Evolutionary conservation across 768 basidiomycete genomes (phyloP), one percentile per base, ranked within the genome.

Genomic region (Pleurotus tuber-regium): DNA sequence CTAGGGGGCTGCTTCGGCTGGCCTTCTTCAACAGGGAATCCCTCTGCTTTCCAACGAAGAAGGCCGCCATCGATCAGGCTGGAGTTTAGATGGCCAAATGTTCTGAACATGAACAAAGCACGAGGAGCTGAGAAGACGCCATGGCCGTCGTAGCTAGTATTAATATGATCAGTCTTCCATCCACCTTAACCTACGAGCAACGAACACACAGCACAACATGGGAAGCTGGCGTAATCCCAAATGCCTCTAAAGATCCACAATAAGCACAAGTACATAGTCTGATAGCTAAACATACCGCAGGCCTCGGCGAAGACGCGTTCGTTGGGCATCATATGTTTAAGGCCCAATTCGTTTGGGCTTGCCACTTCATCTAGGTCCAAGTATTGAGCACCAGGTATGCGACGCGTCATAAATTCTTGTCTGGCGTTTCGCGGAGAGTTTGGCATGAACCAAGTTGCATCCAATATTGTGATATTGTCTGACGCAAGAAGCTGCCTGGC

Each of bases 371-470:
- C 94, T 21, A 95, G 72, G 63, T 93, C 87, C 57, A 93, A 76
- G 61, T 84, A 89, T 46, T 77, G 79, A 1, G 92, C 83, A 9
- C 78, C 75, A 4, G 87, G 88, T 28, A 97, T 79, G 28, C 86
- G 78, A 55, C 80, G 84, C 23, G 70, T 64, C 18, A 74, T 63
- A 57, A 84, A 95, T 67, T 96, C 94, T 25, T 79, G 66, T n/a
- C 66, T 66, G 2, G 88, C 76, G 44, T 82, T 82, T 50, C 94
- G 81, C 1, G 84, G 74, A 28, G 86, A 79, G 66, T 85, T 89
- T 44, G 95, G 96, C 96, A 98, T 97, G 66, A 90, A 87, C 96
- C 95, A 98, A 43, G 83, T 85, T 19, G 85, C 83, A 62, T 98
- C 96, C 28, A 86, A 73, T 57, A 87, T 66, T 7, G 70, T 66